These are phyloP conservation scores for Cenchrus americanus DNA, from an alignment of 176 grass and related monocot species.

Conservation along the genomic window DNA sequence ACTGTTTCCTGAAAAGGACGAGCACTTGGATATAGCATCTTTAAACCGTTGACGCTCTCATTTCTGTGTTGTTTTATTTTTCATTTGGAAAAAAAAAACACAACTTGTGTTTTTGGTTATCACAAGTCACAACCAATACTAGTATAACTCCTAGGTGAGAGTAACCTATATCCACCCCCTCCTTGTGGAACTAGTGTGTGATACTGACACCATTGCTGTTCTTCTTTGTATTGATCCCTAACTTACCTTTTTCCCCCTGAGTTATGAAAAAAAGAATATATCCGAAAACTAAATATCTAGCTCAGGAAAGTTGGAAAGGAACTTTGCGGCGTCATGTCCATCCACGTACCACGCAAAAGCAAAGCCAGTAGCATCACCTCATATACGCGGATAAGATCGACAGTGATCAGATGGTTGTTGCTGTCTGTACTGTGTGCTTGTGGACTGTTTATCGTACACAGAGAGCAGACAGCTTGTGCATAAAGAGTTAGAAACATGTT, in stretches of 20 bases:
- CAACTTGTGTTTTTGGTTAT: neutral
- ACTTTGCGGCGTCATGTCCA: conserved; percentile 30
- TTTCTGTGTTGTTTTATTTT: neutral
- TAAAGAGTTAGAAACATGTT: neutral
- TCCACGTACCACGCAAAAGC: conserved; percentile 49
- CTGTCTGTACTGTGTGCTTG: neutral
- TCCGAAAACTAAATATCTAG: conserved; percentile 45
- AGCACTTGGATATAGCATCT: conserved; percentile 38
- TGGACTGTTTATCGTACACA: conserved; percentile 9
- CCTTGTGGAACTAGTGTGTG: neutral
- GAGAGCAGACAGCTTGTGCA: neutral
- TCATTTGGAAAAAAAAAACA: neutral
- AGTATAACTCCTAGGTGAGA: neutral
- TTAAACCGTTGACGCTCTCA: neutral
- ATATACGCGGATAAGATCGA: conserved; percentile 34
- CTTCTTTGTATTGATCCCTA: conserved; percentile 3
- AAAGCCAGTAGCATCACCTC: conserved; percentile 42
- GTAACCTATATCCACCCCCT: neutral
- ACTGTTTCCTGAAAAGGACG: conserved; percentile 48
- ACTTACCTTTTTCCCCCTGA: neutral
- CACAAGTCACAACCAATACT: neutral
- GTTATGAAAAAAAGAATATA: conserved; percentile 27
- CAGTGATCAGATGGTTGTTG: conserved; percentile 34
- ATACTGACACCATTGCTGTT: neutral
- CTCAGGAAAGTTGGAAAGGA: conserved; percentile 47